Conservation (phyloP, 106 monocot species). For the Triglochin maritima region DNA sequence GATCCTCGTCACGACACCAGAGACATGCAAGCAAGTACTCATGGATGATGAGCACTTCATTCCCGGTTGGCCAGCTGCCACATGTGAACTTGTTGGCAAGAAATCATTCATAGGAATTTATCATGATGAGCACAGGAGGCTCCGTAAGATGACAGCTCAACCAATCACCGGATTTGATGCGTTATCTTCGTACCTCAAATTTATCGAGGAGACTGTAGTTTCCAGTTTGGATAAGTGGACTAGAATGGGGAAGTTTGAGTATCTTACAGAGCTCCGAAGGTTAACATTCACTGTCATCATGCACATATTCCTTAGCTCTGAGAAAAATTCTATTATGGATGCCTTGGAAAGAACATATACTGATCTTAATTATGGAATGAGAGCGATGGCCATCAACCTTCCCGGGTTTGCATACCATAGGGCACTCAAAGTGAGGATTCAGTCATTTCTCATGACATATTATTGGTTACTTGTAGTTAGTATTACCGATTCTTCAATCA, state of each 20-base stretch:
- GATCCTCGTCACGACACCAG: conserved; percentile 55
- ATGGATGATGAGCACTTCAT: conserved; percentile 83
- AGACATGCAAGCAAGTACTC: conserved; percentile 59
- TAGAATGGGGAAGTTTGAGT: conserved; percentile 52
- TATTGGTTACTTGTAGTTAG: too few species aligned
- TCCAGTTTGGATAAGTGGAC: conserved; percentile 54
- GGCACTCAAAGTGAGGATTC: conserved; percentile 46
- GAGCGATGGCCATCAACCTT: conserved; percentile 90
- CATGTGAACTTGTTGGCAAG: conserved; percentile 56
- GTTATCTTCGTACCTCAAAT: conserved; percentile 61
- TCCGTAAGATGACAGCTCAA: conserved; percentile 50
- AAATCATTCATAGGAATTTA: conserved; percentile 65
- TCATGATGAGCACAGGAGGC: conserved; percentile 65
- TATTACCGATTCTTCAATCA: too few species aligned
- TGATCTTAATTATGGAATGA: conserved; percentile 72
- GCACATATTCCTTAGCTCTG: conserved; percentile 72
- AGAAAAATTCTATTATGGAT: conserved; percentile 21
- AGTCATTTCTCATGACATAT: too few species aligned
- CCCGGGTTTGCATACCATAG: conserved; percentile 81
- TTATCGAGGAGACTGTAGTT: conserved; percentile 49
- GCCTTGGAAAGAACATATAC: conserved; percentile 63
- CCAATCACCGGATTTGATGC: conserved; percentile 77
- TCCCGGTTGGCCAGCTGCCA: conserved; percentile 76
- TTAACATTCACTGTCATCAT: conserved; percentile 84
- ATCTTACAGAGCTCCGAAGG: conserved; percentile 72